These are phyloP conservation scores for Phlebiopsis gigantea DNA, from an alignment of 768 basidiomycete species.

Conservation along the genomic window DNA sequence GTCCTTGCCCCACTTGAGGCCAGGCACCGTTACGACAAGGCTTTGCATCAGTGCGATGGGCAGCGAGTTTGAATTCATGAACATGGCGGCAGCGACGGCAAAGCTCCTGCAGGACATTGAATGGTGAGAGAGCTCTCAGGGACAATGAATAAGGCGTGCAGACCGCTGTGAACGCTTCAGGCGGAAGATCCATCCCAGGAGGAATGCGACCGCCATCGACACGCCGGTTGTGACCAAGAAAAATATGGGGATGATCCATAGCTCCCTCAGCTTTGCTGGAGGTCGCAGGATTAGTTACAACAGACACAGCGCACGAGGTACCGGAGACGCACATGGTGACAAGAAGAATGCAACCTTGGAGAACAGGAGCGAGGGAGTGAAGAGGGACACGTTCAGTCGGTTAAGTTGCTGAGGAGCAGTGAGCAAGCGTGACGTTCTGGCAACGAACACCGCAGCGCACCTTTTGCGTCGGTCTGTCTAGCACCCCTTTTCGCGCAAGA, in stretches of 20 bases:
- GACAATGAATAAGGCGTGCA: conserved; percentile 16
- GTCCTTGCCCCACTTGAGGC: conserved; percentile 73
- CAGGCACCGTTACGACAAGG: conserved; percentile 77
- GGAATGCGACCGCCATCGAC: conserved; percentile 65
- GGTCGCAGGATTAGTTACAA: neutral
- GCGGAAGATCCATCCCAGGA: conserved; percentile 56
- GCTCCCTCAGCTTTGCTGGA: conserved; percentile 66
- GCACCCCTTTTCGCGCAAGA: conserved; percentile 71
- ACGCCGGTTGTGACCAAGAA: conserved; percentile 72
- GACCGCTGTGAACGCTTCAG: conserved; percentile 76
- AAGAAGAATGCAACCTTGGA: conserved; percentile 91
- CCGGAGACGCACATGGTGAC: conserved; percentile 54
- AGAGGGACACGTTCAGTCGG: conserved; percentile 80
- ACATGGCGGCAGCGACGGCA: conserved; percentile 78
- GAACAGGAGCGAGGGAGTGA: conserved; percentile 84
- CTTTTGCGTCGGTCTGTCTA: conserved; percentile 88
- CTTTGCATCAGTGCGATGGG: conserved; percentile 94
- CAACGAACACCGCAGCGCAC: conserved; percentile 33
- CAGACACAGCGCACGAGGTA: too few species aligned
- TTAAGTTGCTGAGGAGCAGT: conserved; percentile 56
- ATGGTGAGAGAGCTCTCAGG: neutral
- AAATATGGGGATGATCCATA: conserved; percentile 85
- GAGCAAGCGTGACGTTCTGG: neutral
- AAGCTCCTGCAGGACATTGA: conserved; percentile 56
- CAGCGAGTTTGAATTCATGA: conserved; percentile 93